Evolutionary conservation across 352 stramenopile species (phyloP), one percentile per base, ranked within the genome.

Genomic region (Globisporangium nunn): DNA sequence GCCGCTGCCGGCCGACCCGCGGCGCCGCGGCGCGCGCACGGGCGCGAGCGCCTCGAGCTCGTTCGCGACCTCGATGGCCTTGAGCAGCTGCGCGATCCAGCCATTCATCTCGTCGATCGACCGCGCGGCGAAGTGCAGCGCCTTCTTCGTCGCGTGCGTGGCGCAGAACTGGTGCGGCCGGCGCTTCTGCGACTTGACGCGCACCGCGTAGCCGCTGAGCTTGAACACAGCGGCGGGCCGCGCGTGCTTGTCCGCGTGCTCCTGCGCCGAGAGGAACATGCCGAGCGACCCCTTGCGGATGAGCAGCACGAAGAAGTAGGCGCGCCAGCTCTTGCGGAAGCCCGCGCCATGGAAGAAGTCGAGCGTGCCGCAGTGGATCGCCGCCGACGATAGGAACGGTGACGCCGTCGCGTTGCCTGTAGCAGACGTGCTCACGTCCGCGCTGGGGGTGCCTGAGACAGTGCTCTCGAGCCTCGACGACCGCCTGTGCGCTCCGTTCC

Each of bases 61-160:
- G 48, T 87, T 75, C 1, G 72, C 78, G 29, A 75, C 67, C 5
- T 81, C 79, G 52, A 89, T 78, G 37, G 79, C 76, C 39, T 82
- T 75, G 59, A 78, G 74, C n/a, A 89, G 52, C 15, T 70, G 66
- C 0, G 64, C 67, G 56, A 89, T 84, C 79, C 79, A 89, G 3
- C 62, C 65, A 57, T 87, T 87, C 75, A 89, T 82, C 49, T 85
- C 76, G 8, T 83, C 74, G n/a, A 89, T 74, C 37, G 67, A 78
- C 8, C 49, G 64, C 6, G 75, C 79, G 0, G 76, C 74, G 46
- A 89, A 78, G 29, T 85, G 76, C 30, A 89, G 53, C 11, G 64
- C 59, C 52, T 85, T 86, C 67, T 86, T 87, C 40, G 59, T 79
- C 41, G 61, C 67, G 58, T 89, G 76, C 39, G 70, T 61, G 43